Percentiles rank a stretch among this genome's conserved stretches.
Conservation (phyloP, 768 basidiomycete species). For the Mycena belliarum region DNA sequence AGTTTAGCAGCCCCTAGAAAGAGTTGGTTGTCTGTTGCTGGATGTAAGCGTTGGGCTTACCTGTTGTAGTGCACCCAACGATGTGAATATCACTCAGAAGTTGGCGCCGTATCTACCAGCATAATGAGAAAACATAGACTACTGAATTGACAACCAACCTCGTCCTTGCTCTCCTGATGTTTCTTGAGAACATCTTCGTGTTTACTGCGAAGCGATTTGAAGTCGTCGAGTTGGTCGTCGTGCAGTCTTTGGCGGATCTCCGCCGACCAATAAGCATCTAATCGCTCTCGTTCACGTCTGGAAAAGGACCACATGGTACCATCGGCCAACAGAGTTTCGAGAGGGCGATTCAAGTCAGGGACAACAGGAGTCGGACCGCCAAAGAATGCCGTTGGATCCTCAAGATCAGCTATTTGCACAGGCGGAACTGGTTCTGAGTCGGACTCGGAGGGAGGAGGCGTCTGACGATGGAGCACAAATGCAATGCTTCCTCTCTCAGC, state of each 20-base stretch:
- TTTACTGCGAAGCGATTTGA: conserved; percentile 36
- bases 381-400: conserved; percentile 39
- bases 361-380: conserved; percentile 34
- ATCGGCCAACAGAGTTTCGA: conserved; percentile 38
- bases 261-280: conserved; percentile 50
- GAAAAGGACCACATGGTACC: conserved; percentile 59
- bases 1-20: conserved; percentile 69
- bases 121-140: background rate
- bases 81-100: conserved; percentile 58
- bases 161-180: conserved; percentile 51
- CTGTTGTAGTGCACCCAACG: conserved; percentile 78
- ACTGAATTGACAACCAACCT: conserved; percentile 39
- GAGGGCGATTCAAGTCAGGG: conserved; percentile 36
- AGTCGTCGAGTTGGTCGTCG: conserved; percentile 37
- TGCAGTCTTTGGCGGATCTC: conserved; percentile 35
- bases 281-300: conserved; percentile 41
- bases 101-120: conserved; percentile 50
- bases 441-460: background rate
- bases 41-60: conserved; percentile 30
- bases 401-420: conserved; percentile 24
- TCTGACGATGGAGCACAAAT: too few species aligned
- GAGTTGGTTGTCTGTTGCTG: background rate
- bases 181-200: conserved; percentile 35
- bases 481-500: background rate
- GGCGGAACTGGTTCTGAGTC: background rate